Percentiles rank a stretch among this genome's conserved stretches.
These are phyloP conservation scores for Cystobasidium onofrii DNA, from an alignment of 768 basidiomycete species.

Conservation along the genomic window DNA sequence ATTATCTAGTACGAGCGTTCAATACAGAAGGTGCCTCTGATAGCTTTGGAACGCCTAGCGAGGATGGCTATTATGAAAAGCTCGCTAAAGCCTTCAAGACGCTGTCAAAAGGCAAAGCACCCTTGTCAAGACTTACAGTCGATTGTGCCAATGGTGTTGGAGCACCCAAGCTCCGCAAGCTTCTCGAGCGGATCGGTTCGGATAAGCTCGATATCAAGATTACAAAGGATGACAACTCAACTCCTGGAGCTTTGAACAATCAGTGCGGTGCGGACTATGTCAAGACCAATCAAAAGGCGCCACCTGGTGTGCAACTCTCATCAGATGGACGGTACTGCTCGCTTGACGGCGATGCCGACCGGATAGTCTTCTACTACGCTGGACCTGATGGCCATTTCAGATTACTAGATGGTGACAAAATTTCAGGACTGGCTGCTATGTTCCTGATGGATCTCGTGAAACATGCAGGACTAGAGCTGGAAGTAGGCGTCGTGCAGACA, in stretches of 20 bases:
- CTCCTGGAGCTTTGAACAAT: slow-evolving; percentile 68
- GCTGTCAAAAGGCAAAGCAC: slow-evolving; percentile 50
- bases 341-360: slow-evolving; percentile 94
- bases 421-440: slow-evolving; percentile 81
- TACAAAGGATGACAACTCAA: slow-evolving; percentile 60
- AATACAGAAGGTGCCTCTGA: slow-evolving; percentile 76
- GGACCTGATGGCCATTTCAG: slow-evolving; percentile 67
- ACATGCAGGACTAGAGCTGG: slow-evolving; percentile 66
- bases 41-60: slow-evolving; percentile 68
- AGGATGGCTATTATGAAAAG: slow-evolving; percentile 70
- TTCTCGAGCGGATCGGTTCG: slow-evolving; percentile 55
- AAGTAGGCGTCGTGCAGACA: slow-evolving; percentile 89
- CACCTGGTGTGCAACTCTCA: slow-evolving; percentile 61
- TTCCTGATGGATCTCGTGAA: slow-evolving; percentile 86
- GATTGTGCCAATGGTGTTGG: slow-evolving; percentile 99
- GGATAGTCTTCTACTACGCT: slow-evolving; percentile 83
- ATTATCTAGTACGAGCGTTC: slow-evolving; percentile 82
- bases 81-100: slow-evolving; percentile 73
- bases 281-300: slow-evolving; percentile 81
- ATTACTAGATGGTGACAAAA: slow-evolving; percentile 97
- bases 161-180: slow-evolving; percentile 58
- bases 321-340: slow-evolving; percentile 63
- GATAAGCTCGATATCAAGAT: slow-evolving; percentile 56
- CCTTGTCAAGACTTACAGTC: slow-evolving; percentile 52
- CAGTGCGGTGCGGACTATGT: slow-evolving; percentile 92